Conservation (phyloP, 2,329 filamentous ascomycete species). For the Pyricularia sp. region DNA sequence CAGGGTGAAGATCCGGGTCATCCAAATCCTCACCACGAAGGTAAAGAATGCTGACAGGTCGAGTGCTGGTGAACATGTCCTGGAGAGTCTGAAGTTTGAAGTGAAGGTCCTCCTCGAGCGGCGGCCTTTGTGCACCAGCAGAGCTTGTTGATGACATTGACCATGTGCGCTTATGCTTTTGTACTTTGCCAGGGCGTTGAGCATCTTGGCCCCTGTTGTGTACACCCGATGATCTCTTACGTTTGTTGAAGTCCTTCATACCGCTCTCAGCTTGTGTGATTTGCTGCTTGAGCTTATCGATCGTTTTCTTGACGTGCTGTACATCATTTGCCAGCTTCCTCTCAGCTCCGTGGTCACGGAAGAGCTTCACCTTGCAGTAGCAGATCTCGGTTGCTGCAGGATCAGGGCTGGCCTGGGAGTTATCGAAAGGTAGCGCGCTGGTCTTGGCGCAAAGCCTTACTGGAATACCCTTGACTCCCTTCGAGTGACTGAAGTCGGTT, state of each 20-base stretch:
- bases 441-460: slow-evolving; percentile 91
- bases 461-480: slow-evolving; percentile 95
- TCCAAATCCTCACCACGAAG: slow-evolving; percentile 68
- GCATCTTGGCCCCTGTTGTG: slow-evolving; percentile 30
- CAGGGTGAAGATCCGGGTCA: slow-evolving; percentile 70
- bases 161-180: slow-evolving; percentile 91
- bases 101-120: slow-evolving; percentile 66
- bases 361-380: slow-evolving; percentile 95
- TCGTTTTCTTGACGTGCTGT: slow-evolving; percentile 89
- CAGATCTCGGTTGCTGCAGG: slow-evolving; percentile 61
- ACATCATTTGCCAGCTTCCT: slow-evolving; percentile 92
- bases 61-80: slow-evolving; percentile 82
- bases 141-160: slow-evolving; percentile 79
- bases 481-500: slow-evolving; percentile 97
- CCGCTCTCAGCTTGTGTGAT: slow-evolving; percentile 68
- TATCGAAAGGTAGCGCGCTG: slow-evolving; percentile 42
- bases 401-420: slow-evolving; percentile 31
- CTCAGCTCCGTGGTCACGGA: slow-evolving; percentile 91
- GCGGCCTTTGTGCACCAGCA: slow-evolving; percentile 36
- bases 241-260: slow-evolving; percentile 57
- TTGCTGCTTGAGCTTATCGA: slow-evolving; percentile 92
- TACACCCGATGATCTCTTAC: slow-evolving; percentile 44
- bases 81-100: slow-evolving; percentile 69
- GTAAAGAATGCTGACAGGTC: slow-evolving; percentile 69
- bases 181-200: slow-evolving; percentile 67